Conservation (phyloP, 306 rosid genomes). For the Lathyrus aphaca region DNA sequence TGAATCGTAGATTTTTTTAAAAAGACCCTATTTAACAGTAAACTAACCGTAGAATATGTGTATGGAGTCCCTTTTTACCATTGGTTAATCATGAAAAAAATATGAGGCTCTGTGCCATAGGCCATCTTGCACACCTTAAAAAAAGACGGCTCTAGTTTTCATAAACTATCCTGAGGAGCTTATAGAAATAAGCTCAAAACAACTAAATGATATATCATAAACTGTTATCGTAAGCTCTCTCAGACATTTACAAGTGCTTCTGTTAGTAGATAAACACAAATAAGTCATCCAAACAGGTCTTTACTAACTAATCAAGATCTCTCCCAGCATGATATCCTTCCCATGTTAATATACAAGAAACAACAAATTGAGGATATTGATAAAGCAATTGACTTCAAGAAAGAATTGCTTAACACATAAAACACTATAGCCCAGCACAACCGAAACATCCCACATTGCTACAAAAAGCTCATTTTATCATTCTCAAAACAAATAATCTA, state of each 20-base stretch:
- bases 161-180: neutral
- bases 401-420: too few species aligned
- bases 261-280: neutral
- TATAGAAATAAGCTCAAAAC: neutral
- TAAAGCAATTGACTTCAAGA: neutral
- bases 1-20: too few species aligned
- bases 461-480: neutral
- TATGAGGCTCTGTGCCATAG: too few species aligned
- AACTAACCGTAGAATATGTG: too few species aligned
- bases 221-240: neutral
- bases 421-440: neutral
- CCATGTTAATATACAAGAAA: neutral
- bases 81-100: too few species aligned
- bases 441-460: constrained; percentile 14
- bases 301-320: neutral
- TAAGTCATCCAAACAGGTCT: neutral
- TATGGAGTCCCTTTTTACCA: too few species aligned
- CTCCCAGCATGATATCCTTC: neutral
- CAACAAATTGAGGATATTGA: neutral
- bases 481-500: neutral
- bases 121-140: too few species aligned
- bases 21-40: too few species aligned
- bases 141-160: too few species aligned
- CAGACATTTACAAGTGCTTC: neutral
- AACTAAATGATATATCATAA: neutral